phyloP scores from a whole-genome alignment of 495 filamentous ascomycete genomes.

The Cenococcum geophilum region DNA sequence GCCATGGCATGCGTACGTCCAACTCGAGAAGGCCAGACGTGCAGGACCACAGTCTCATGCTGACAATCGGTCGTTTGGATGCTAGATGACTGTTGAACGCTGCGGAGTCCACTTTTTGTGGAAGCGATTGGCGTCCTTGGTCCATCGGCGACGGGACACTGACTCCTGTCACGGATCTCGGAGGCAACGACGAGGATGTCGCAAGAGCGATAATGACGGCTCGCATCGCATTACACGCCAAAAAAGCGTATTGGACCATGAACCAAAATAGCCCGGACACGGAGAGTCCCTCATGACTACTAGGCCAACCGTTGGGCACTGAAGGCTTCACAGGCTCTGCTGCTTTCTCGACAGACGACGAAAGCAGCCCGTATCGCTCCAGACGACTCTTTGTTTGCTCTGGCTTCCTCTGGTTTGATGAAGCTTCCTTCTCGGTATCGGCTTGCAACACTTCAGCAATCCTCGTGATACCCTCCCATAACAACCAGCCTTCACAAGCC shows the following conservation, averaged over 20 bases:
- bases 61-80: slow-evolving; percentile 61
- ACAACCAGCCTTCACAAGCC: slow-evolving; percentile 74
- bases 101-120: slow-evolving; percentile 7
- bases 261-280: slow-evolving; percentile 56
- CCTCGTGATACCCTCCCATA: slow-evolving; percentile 75
- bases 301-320: slow-evolving; percentile 4
- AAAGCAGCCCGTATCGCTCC: slow-evolving; percentile 38
- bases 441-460: slow-evolving; percentile 40
- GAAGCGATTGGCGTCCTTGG: slow-evolving; percentile 25
- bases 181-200: slow-evolving; percentile 49
- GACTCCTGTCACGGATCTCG: slow-evolving; percentile 37
- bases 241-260: slow-evolving; percentile 60
- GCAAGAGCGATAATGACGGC: slow-evolving; percentile 51
- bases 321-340: slow-evolving; percentile 18
- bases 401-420: slow-evolving; percentile 17
- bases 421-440: slow-evolving; percentile 12
- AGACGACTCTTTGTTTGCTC: slow-evolving; percentile 29
- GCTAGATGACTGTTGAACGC: slow-evolving; percentile 22
- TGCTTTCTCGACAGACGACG: slow-evolving; percentile 9
- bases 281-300: slow-evolving; percentile 21
- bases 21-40: slow-evolving; percentile 62
- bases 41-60: slow-evolving; percentile 68
- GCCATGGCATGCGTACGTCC: slow-evolving; percentile 78
- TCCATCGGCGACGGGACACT: slow-evolving; percentile 26
- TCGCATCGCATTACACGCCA: slow-evolving; percentile 58